A percentile compares a stretch with the other conserved stretches of the same genome.
Evolutionary conservation across 148 eudicot species (phyloP).

Genomic region (Chenopodium formosanum): DNA sequence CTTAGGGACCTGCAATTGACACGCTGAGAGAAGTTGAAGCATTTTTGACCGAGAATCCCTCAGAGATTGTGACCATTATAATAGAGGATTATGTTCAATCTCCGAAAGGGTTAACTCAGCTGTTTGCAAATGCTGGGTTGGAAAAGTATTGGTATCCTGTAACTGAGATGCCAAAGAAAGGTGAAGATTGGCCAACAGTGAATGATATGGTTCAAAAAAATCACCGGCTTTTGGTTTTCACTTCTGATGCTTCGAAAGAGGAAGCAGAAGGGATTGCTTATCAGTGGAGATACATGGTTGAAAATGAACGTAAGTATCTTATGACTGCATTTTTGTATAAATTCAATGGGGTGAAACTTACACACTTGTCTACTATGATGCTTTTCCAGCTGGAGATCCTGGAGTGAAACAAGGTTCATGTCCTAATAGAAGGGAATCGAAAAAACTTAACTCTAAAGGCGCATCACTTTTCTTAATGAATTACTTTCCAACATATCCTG

Average conservation of each 20-base stretch:
- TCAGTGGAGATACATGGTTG: slow-evolving; percentile 97
- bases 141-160: slow-evolving; percentile 91
- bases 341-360: not conserved
- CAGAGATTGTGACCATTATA: slow-evolving; percentile 88
- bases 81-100: slow-evolving; percentile 97
- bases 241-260: slow-evolving; percentile 95
- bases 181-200: slow-evolving; percentile 94
- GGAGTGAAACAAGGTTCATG: slow-evolving; percentile 82
- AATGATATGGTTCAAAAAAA: slow-evolving; percentile 74
- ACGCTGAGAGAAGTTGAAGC: slow-evolving; percentile 91
- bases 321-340: not conserved
- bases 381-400: slow-evolving; percentile 84
- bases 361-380: slow-evolving; percentile 11
- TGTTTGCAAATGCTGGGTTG: slow-evolving; percentile 77
- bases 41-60: slow-evolving; percentile 69
- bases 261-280: slow-evolving; percentile 90
- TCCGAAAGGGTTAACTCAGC: slow-evolving; percentile 78
- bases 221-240: slow-evolving; percentile 83
- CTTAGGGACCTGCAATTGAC: slow-evolving; percentile 81
- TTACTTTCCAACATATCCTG: slow-evolving; percentile 78
- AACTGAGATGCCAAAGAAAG: slow-evolving; percentile 85
- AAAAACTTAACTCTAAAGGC: slow-evolving; percentile 60
- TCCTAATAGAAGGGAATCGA: slow-evolving; percentile 83
- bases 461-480: slow-evolving; percentile 83
- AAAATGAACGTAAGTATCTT: slow-evolving; percentile 73